Conservation (phyloP, 148 eudicot genomes). For the Persicaria maculosa region DNA sequence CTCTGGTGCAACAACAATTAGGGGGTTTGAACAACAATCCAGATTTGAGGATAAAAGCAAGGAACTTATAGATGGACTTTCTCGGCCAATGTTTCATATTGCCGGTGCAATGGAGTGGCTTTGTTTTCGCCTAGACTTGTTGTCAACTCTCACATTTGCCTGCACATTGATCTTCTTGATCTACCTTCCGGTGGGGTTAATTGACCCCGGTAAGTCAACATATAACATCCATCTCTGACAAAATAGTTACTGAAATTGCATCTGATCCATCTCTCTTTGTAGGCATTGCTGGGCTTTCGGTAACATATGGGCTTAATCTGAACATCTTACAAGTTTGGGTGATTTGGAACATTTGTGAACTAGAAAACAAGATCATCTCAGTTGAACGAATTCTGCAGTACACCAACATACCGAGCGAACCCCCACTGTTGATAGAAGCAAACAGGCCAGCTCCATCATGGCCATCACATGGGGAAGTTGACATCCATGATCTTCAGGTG, state of each 20-base stretch:
- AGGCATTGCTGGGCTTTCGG: constrained; percentile 44
- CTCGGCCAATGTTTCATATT: constrained; percentile 53
- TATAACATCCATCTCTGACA: too few relatives aligned
- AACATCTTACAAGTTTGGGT: constrained; percentile 36
- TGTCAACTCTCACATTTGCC: constrained; percentile 44
- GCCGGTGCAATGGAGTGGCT: constrained; percentile 66
- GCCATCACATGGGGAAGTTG: constrained; percentile 37
- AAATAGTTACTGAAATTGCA: too few relatives aligned
- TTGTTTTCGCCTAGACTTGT: constrained; percentile 46
- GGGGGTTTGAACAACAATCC: constrained; percentile 54
- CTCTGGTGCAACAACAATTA: constrained; percentile 54
- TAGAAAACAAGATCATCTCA: constrained; percentile 37
- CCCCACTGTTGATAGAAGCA: constrained; percentile 36
- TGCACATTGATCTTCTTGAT: constrained; percentile 49
- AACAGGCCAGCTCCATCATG: constrained; percentile 25
- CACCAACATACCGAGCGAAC: constrained; percentile 30
- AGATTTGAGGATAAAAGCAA: constrained; percentile 39
- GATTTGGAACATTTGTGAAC: constrained; percentile 27
- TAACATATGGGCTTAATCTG: constrained; percentile 38
- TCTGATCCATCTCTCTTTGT: neutral
- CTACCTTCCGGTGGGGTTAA: constrained; percentile 44
- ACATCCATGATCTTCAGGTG: constrained; percentile 46
- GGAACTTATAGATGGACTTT: constrained; percentile 37
- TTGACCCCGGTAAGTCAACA: constrained; percentile 46
- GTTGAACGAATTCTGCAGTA: constrained; percentile 46